These are phyloP conservation scores for Euphorbia pulcherrima DNA, from an alignment of 345 rosid species.

Conservation along the genomic window DNA sequence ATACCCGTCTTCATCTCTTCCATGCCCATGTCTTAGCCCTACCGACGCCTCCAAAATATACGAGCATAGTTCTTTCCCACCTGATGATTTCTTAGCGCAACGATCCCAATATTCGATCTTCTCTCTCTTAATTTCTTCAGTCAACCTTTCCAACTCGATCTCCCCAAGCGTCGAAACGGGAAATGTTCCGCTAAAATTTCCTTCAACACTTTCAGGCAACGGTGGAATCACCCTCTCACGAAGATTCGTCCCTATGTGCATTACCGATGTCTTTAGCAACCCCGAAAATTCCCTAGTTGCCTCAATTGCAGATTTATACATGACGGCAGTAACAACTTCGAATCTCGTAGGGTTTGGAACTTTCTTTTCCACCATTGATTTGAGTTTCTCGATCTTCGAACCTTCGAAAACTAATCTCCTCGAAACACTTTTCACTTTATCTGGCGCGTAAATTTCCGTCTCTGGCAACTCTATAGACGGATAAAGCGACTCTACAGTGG, in stretches of 20 bases:
- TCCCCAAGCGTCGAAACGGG: not conserved
- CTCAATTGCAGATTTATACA: not conserved
- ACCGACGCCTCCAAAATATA: slow-evolving; percentile 4
- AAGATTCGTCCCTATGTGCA: not conserved
- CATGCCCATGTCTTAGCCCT: not conserved
- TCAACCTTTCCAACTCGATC: not conserved
- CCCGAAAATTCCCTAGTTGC: not conserved
- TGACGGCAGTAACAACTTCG: slow-evolving; percentile 2
- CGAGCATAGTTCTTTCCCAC: not conserved
- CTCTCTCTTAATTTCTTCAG: not conserved
- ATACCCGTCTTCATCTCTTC: not conserved
- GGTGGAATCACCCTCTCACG: not conserved
- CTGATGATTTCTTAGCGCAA: not conserved
- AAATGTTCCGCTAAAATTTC: slow-evolving; percentile 1
- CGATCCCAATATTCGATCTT: not conserved
- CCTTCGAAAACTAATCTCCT: not conserved
- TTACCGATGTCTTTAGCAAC: not conserved
- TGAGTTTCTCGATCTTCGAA: not conserved
- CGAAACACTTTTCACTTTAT: slow-evolving; percentile 1
- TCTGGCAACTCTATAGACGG: not conserved
- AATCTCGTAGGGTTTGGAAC: not conserved
- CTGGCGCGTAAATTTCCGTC: not conserved
- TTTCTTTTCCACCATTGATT: not conserved
- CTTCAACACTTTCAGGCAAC: not conserved
- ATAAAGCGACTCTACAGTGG: not conserved